Conservation (phyloP, 1,284 basidiomycete species). For the Cutaneotrichosporon dermatis region DNA sequence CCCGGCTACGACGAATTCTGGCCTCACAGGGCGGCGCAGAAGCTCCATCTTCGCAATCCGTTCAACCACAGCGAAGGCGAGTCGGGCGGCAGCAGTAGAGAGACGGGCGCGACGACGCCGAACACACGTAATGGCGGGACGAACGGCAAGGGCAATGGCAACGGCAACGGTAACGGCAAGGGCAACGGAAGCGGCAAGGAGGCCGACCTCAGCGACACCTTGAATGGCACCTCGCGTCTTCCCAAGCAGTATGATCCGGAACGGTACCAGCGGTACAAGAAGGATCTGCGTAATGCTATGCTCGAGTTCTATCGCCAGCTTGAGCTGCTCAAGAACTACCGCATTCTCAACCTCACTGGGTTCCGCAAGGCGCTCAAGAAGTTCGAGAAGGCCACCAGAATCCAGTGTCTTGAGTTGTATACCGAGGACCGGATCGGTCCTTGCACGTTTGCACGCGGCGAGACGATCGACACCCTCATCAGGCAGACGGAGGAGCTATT, state of each 20-base stretch:
- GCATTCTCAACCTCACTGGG: constrained; percentile 80
- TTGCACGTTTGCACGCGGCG: constrained; percentile 53
- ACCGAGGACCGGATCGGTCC: constrained; percentile 64
- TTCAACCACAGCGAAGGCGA: constrained; percentile 8
- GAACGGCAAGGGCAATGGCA: neutral
- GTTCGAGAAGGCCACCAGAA: constrained; percentile 77
- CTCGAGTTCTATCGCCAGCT: constrained; percentile 75
- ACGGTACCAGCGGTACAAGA: constrained; percentile 75
- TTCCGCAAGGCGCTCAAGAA: constrained; percentile 91
- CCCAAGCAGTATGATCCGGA: constrained; percentile 60
- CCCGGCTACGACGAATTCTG: constrained; percentile 14
- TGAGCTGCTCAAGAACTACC: constrained; percentile 80
- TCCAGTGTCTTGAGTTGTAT: constrained; percentile 61
- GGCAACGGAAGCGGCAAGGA: constrained; percentile 1
- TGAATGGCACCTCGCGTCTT: neutral
- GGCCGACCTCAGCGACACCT: neutral
- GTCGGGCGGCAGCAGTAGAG: neutral
- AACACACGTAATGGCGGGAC: neutral
- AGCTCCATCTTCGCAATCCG: constrained; percentile 26
- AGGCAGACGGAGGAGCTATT: constrained; percentile 69
- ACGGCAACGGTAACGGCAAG: neutral
- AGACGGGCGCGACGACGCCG: neutral
- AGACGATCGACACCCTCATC: constrained; percentile 62
- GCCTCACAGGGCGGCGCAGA: constrained; percentile 1
- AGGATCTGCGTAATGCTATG: constrained; percentile 73